These are phyloP conservation scores for Priceomyces castillae DNA, from an alignment of 805 yeast genomes.

Conservation along the genomic window DNA sequence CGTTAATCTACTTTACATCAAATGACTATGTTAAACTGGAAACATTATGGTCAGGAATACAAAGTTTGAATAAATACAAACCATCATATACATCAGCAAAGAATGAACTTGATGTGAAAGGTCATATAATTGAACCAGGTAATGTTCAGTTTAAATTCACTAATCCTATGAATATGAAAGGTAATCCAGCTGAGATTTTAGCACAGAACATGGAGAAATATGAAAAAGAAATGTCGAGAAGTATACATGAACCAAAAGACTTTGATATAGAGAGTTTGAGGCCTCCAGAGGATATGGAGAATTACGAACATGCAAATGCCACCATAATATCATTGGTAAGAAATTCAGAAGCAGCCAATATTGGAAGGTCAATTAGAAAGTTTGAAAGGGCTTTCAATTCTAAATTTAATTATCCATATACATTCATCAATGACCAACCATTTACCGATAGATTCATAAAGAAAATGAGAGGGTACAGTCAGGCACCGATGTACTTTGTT, in stretches of 20 bases:
- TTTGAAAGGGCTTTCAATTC: conserved; percentile 65
- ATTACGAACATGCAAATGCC: conserved; percentile 60
- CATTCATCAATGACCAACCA: conserved; percentile 69
- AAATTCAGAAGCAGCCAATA: conserved; percentile 53
- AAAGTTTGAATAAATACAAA: neutral
- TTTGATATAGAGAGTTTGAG: conserved; percentile 27
- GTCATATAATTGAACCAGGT: conserved; percentile 20
- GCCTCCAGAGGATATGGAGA: conserved; percentile 24
- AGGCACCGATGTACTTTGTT: conserved; percentile 36
- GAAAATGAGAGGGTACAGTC: conserved; percentile 31
- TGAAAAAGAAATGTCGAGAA: conserved; percentile 29
- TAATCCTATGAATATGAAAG: conserved; percentile 26
- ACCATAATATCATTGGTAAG: conserved; percentile 73
- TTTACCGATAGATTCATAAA: conserved; percentile 58
- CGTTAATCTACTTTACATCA: conserved; percentile 9
- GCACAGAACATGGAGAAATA: conserved; percentile 38
- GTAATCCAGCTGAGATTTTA: conserved; percentile 32
- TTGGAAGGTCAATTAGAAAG: conserved; percentile 52
- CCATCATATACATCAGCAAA: neutral
- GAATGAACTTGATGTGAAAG: conserved; percentile 7
- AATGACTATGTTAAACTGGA: conserved; percentile 1
- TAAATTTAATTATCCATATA: conserved; percentile 77
- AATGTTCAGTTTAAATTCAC: conserved; percentile 34
- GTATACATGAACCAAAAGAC: conserved; percentile 50
- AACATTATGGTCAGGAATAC: conserved; percentile 5